phyloP scores from a whole-genome alignment of 495 filamentous ascomycete genomes.

The Hyaloscypha variabilis region DNA sequence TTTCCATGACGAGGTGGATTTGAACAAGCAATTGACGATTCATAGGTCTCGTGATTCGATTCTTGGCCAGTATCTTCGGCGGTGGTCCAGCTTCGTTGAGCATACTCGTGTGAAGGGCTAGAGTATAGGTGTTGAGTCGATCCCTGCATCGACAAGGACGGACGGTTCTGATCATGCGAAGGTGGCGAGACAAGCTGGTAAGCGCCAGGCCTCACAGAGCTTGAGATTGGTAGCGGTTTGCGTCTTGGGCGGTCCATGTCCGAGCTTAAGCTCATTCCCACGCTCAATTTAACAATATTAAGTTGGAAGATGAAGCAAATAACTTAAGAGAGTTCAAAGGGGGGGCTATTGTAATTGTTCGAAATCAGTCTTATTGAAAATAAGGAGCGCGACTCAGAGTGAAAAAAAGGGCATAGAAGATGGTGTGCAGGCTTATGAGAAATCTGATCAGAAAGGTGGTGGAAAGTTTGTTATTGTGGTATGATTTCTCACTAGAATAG shows the following conservation, averaged over 20 bases:
- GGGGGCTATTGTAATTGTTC: too few species aligned
- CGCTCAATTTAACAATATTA: too few species aligned
- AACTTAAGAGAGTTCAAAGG: too few species aligned
- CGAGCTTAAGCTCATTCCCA: too few species aligned
- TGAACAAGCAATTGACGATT: neutral
- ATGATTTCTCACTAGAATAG: neutral
- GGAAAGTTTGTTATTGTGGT: constrained; percentile 29
- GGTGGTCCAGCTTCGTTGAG: neutral
- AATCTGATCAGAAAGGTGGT: constrained; percentile 23
- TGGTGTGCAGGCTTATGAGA: constrained; percentile 26
- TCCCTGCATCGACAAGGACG: neutral
- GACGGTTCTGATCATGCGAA: neutral
- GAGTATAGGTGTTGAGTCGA: neutral
- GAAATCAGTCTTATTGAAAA: too few species aligned
- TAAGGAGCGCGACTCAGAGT: too few species aligned
- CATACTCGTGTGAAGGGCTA: neutral
- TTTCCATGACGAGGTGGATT: neutral
- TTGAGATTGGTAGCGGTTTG: neutral
- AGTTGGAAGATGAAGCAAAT: too few species aligned
- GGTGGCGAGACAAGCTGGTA: neutral
- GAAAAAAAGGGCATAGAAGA: too few species aligned
- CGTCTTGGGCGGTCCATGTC: neutral
- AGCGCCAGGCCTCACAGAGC: neutral
- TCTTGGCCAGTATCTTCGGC: neutral
- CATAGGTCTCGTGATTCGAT: neutral